These are phyloP conservation scores for Cutaneotrichosporon daszewskae DNA, from an alignment of 1,284 basidiomycete genomes.

Conservation along the genomic window DNA sequence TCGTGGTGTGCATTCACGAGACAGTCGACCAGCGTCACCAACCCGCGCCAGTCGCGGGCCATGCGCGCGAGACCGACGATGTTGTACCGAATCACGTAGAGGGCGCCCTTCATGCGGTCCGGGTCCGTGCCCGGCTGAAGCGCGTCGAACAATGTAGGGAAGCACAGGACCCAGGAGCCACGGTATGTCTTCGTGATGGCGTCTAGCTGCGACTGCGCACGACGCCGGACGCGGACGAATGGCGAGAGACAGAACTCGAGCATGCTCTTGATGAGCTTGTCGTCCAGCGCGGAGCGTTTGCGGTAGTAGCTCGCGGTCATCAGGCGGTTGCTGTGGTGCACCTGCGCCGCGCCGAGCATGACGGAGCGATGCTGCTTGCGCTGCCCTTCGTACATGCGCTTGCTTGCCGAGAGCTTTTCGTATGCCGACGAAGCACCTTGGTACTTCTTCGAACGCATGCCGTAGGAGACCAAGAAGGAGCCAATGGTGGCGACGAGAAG, in stretches of 20 bases:
- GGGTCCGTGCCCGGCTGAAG: constrained; percentile 74
- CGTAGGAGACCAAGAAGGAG: constrained; percentile 40
- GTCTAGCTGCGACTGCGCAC: constrained; percentile 35
- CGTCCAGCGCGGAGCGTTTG: constrained; percentile 70
- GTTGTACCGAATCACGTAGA: constrained; percentile 65
- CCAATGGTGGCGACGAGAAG: constrained; percentile 49
- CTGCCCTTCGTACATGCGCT: constrained; percentile 41
- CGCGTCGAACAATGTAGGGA: constrained; percentile 68
- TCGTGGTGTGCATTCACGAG: constrained; percentile 82
- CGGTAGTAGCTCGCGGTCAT: constrained; percentile 59
- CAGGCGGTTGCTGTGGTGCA: constrained; percentile 40
- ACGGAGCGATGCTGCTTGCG: constrained; percentile 40
- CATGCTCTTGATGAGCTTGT: constrained; percentile 68
- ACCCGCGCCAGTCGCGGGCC: constrained; percentile 60
- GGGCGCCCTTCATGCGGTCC: constrained; percentile 91
- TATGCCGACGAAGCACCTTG: constrained; percentile 30
- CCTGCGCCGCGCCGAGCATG: constrained; percentile 33
- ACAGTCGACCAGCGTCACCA: constrained; percentile 61
- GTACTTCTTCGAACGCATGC: constrained; percentile 42
- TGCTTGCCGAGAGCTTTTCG: constrained; percentile 30
- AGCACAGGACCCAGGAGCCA: constrained; percentile 67
- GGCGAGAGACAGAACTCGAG: constrained; percentile 79
- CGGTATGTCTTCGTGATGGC: constrained; percentile 62
- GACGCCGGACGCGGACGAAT: constrained; percentile 60
- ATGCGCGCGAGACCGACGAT: constrained; percentile 34